Evolutionary conservation across 768 basidiomycete genomes (phyloP).

Genomic region (Macrolepiota albuminosa): DNA sequence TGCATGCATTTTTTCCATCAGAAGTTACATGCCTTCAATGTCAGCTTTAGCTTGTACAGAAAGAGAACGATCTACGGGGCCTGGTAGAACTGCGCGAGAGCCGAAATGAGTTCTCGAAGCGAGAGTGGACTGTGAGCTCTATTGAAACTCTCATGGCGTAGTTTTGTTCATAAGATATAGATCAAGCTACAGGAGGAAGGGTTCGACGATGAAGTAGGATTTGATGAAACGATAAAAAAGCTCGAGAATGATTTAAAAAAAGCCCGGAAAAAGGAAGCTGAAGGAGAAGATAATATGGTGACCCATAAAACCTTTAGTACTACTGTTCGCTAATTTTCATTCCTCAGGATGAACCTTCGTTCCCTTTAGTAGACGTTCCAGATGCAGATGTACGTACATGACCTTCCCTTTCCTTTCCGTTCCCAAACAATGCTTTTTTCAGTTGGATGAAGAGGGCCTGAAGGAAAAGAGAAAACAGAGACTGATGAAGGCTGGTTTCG

Average conservation of each 20-base stretch:
- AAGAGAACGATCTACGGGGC: constrained; percentile 70
- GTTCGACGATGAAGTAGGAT: constrained; percentile 69
- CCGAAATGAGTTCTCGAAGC: constrained; percentile 53
- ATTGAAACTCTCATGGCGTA: not conserved
- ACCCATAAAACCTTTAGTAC: constrained; percentile 6
- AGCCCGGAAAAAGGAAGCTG: constrained; percentile 76
- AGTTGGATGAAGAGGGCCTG: constrained; percentile 86
- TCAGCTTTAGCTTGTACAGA: constrained; percentile 54
- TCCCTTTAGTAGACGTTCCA: constrained; percentile 87
- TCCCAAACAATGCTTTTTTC: not conserved
- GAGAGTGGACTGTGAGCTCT: constrained; percentile 64
- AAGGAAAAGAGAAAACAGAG: constrained; percentile 96
- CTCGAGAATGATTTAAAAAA: constrained; percentile 76
- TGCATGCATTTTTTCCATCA: not conserved
- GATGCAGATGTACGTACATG: constrained; percentile 71
- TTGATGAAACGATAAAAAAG: constrained; percentile 83
- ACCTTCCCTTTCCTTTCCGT: not conserved
- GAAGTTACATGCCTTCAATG: not conserved
- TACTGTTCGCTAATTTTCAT: not conserved
- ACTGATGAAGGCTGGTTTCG: constrained; percentile 89
- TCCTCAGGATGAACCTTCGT: constrained; percentile 72
- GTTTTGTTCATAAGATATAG: constrained; percentile 26
- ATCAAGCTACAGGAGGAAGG: constrained; percentile 61
- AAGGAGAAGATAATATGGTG: constrained; percentile 61
- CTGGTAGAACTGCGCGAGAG: constrained; percentile 61